These are phyloP conservation scores for Neofusicoccum kwambonambiense DNA, from an alignment of 2,329 filamentous ascomycete species.

Conservation along the genomic window DNA sequence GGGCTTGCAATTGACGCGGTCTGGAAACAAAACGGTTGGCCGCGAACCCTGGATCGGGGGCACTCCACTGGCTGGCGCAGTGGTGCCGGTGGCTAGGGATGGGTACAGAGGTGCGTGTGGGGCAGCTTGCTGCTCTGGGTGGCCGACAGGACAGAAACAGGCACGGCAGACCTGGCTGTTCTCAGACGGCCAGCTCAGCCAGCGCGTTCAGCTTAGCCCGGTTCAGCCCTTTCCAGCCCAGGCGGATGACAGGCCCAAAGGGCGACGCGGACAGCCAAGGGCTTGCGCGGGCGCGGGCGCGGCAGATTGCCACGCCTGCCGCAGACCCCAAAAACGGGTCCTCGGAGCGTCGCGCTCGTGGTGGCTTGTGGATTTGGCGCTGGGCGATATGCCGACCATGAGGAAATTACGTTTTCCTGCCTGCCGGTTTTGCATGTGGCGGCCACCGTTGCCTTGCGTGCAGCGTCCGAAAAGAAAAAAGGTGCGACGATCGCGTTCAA, in stretches of 20 bases:
- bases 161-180: background rate
- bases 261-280: background rate
- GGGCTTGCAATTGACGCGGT: background rate
- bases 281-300: background rate
- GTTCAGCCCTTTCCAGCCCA: background rate
- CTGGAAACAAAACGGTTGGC: slow-evolving; percentile 15
- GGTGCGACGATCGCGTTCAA: slow-evolving; percentile 10
- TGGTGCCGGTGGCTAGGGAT: background rate
- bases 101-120: background rate
- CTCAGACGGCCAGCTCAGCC: slow-evolving; percentile 7
- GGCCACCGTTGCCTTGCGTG: slow-evolving; percentile 4
- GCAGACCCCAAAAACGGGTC: slow-evolving; percentile 1
- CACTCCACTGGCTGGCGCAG: background rate
- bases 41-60: slow-evolving; percentile 3
- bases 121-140: background rate
- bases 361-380: background rate
- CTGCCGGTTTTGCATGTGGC: background rate
- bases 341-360: background rate
- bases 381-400: background rate
- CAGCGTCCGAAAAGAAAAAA: slow-evolving; percentile 1
- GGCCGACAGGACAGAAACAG: background rate
- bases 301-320: slow-evolving; percentile 7
- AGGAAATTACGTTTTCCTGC: background rate
- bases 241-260: background rate
- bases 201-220: background rate